A percentile compares a stretch with the other conserved stretches of the same genome.
These are phyloP conservation scores for Candida tetrigidarum DNA, from an alignment of 1,139 yeast genomes.

Conservation along the genomic window DNA sequence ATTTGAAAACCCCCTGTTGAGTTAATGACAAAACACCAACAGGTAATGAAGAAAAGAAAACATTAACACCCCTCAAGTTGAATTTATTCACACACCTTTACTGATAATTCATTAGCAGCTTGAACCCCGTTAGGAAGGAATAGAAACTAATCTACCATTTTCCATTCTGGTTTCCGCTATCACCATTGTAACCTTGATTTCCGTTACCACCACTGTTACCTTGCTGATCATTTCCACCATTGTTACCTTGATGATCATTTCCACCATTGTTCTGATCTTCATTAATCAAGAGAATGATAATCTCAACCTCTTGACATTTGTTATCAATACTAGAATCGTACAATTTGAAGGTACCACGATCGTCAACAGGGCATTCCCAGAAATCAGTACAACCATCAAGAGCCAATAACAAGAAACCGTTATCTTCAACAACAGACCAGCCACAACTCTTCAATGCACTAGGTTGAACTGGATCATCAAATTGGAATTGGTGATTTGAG, in stretches of 20 bases:
- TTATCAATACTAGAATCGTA: slow-evolving; percentile 21
- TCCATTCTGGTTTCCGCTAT: background rate
- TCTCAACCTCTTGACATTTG: slow-evolving; percentile 15
- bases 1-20: background rate
- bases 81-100: background rate
- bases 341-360: slow-evolving; percentile 20
- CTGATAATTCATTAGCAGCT: background rate
- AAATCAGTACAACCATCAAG: slow-evolving; percentile 13
- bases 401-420: slow-evolving; percentile 26
- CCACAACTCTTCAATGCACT: slow-evolving; percentile 14
- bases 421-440: slow-evolving; percentile 20
- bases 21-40: background rate
- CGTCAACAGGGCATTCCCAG: slow-evolving; percentile 48
- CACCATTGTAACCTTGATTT: background rate
- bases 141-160: background rate
- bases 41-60: background rate
- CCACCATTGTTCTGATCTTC: too few species aligned
- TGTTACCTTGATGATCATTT: too few species aligned
- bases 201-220: too few species aligned
- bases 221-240: too few species aligned
- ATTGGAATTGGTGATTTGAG: slow-evolving; percentile 50
- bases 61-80: background rate
- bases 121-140: background rate
- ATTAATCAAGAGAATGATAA: slow-evolving; percentile 5
- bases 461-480: slow-evolving; percentile 37